Evolutionary conservation across 2,329 filamentous ascomycete genomes (phyloP).

Genomic region (Thielaviopsis euricoi): DNA sequence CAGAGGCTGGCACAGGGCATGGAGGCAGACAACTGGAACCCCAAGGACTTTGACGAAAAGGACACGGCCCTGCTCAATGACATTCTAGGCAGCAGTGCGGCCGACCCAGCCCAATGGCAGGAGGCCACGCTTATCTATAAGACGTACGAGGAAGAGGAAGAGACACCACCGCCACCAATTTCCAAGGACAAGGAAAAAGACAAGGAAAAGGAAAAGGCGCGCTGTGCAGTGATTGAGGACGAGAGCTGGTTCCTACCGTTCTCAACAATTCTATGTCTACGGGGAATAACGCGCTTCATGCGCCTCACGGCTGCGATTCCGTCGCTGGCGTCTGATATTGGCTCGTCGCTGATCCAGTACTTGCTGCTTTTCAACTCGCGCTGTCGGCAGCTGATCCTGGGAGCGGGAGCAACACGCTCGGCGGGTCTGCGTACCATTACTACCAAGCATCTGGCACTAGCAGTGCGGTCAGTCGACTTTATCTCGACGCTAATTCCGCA

Average conservation of each 20-base stretch:
- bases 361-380: slow-evolving; percentile 90
- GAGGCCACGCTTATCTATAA: slow-evolving; percentile 43
- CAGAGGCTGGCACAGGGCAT: slow-evolving; percentile 60
- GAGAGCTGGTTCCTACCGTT: slow-evolving; percentile 75
- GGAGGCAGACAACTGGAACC: slow-evolving; percentile 67
- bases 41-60: slow-evolving; percentile 54
- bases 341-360: slow-evolving; percentile 64
- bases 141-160: slow-evolving; percentile 22
- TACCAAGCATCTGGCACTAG: slow-evolving; percentile 83
- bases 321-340: slow-evolving; percentile 74
- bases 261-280: slow-evolving; percentile 66
- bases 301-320: slow-evolving; percentile 73
- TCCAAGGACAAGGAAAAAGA: slow-evolving; percentile 36
- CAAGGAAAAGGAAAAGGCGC: slow-evolving; percentile 43
- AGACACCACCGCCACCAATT: slow-evolving; percentile 22
- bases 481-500: slow-evolving; percentile 77
- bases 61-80: slow-evolving; percentile 43
- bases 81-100: slow-evolving; percentile 54
- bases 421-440: slow-evolving; percentile 93
- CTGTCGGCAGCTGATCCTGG: slow-evolving; percentile 89
- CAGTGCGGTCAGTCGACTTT: slow-evolving; percentile 77
- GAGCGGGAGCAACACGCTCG: slow-evolving; percentile 75
- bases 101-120: slow-evolving; percentile 51
- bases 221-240: slow-evolving; percentile 63
- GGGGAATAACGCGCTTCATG: slow-evolving; percentile 67